Percentiles rank a stretch among this genome's conserved stretches.
Evolutionary conservation across 169 alveolate genomes (phyloP).

Genomic region (Condylostoma magnum): DNA sequence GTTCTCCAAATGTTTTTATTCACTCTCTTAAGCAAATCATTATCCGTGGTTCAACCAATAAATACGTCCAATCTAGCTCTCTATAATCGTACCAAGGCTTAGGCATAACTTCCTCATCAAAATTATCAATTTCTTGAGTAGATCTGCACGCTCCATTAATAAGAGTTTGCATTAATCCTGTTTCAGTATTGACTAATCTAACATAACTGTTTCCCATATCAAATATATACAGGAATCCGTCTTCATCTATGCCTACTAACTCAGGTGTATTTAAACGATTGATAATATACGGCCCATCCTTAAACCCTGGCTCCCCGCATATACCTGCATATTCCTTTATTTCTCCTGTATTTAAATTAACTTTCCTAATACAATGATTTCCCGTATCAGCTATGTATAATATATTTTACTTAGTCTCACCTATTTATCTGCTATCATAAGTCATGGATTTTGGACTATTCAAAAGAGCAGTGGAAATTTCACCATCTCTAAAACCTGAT

Average conservation of each 20-base stretch:
- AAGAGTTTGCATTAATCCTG: constrained; percentile 44
- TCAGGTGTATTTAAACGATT: constrained; percentile 56
- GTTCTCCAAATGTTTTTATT: constrained; percentile 52
- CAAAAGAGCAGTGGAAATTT: background rate
- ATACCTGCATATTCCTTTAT: constrained; percentile 48
- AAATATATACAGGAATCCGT: constrained; percentile 53
- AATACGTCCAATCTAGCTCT: too few relatives aligned
- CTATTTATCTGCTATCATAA: background rate
- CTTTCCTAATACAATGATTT: constrained; percentile 69
- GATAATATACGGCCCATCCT: constrained; percentile 59
- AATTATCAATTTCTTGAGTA: constrained; percentile 41
- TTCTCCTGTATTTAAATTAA: background rate
- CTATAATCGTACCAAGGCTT: too few relatives aligned
- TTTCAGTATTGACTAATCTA: constrained; percentile 47
- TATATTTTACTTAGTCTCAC: background rate
- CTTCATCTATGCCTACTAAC: constrained; percentile 55
- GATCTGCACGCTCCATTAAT: constrained; percentile 62
- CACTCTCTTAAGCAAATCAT: constrained; percentile 58
- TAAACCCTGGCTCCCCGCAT: constrained; percentile 62
- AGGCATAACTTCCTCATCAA: too few relatives aligned
- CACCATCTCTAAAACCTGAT: constrained; percentile 8
- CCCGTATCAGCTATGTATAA: constrained; percentile 60
- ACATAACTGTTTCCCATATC: constrained; percentile 68
- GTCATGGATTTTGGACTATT: constrained; percentile 9
- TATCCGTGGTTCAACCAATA: constrained; percentile 30